Evolutionary conservation across 2,329 filamentous ascomycete genomes (phyloP).

Genomic region (Pseudogymnoascus sp.): DNA sequence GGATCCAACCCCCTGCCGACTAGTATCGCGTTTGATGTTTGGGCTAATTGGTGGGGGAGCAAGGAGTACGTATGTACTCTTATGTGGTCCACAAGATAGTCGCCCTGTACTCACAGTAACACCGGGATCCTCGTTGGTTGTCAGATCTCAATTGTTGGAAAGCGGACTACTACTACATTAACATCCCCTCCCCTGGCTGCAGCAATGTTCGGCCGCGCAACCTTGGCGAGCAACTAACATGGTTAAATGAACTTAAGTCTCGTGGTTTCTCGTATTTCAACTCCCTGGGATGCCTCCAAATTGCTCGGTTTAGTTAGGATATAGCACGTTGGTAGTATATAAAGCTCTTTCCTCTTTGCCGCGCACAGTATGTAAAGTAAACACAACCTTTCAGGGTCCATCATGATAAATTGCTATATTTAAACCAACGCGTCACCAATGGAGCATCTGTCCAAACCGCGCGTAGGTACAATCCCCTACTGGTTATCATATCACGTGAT

Average conservation of each 20-base stretch:
- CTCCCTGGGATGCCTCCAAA: background rate
- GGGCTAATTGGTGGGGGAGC: background rate
- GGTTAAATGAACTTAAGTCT: background rate
- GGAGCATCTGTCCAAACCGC: background rate
- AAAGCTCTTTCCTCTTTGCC: background rate
- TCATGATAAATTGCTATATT: background rate
- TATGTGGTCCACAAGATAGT: background rate
- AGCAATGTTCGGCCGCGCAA: background rate
- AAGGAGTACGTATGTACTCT: background rate
- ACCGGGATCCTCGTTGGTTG: conserved; percentile 1
- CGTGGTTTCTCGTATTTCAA: background rate
- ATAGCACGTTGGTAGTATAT: background rate
- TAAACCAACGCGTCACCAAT: conserved; percentile 4
- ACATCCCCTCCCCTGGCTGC: background rate
- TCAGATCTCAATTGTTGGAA: conserved; percentile 4
- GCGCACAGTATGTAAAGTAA: background rate
- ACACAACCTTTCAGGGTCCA: background rate
- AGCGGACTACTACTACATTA: background rate
- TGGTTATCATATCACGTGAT: background rate
- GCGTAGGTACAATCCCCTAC: background rate
- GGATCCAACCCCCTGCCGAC: background rate
- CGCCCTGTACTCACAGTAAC: background rate
- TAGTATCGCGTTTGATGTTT: conserved; percentile 4
- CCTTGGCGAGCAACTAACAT: background rate
- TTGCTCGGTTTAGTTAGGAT: background rate